Evolutionary conservation across 148 eudicot genomes (phyloP).

Genomic region (Rhododendron ferrugineum): DNA sequence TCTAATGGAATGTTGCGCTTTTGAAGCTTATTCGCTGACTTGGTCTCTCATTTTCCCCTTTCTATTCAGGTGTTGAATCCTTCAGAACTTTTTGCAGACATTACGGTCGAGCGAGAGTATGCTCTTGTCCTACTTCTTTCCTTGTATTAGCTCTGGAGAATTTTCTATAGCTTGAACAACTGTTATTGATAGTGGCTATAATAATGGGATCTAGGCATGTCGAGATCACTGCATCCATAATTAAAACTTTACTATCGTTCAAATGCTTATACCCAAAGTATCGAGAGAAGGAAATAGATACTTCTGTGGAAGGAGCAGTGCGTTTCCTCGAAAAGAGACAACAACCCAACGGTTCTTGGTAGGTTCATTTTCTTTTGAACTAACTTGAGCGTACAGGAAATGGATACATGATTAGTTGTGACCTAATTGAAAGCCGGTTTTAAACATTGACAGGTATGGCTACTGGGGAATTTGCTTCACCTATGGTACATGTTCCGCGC

Average conservation of each 20-base stretch:
- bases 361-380: conserved; percentile 6
- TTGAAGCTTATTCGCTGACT: background rate
- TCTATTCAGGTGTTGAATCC: conserved; percentile 18
- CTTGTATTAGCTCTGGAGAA: background rate
- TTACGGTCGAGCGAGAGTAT: conserved; percentile 36
- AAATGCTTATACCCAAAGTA: conserved; percentile 23
- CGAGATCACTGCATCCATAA: conserved; percentile 29
- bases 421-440: background rate
- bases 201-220: too few species aligned
- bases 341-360: conserved; percentile 34
- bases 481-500: conserved; percentile 29
- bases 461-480: conserved; percentile 36
- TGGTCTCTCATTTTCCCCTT: too few species aligned
- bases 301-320: conserved; percentile 19
- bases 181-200: background rate
- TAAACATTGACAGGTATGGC: conserved; percentile 29
- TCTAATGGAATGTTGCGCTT: background rate
- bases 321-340: conserved; percentile 22
- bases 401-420: background rate
- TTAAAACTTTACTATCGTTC: conserved; percentile 27
- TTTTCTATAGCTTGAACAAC: too few species aligned
- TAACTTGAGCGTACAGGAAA: background rate
- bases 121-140: background rate
- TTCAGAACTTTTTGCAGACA: conserved; percentile 43
- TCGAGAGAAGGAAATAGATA: conserved; percentile 26